phyloP scores from a whole-genome alignment of 805 yeast species.

The Yarrowia divulgata region DNA sequence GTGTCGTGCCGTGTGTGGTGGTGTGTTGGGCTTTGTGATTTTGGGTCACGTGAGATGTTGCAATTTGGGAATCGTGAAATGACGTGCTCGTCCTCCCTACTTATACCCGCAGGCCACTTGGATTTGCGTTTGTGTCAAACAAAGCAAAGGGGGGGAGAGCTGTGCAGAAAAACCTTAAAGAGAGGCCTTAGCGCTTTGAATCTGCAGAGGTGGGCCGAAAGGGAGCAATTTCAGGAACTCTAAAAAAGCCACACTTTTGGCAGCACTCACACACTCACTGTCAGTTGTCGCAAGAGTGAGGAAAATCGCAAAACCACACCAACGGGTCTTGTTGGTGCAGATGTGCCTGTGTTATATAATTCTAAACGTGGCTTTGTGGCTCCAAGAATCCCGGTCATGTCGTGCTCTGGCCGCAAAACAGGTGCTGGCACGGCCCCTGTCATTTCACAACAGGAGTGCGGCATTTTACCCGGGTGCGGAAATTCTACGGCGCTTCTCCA shows the following conservation, averaged over 20 bases:
- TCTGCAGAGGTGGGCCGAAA: not conserved
- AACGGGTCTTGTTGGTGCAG: slow-evolving; percentile 6
- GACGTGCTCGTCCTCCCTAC: slow-evolving; percentile 37
- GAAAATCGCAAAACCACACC: not conserved
- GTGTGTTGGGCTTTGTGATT: not conserved
- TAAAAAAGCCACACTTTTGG: slow-evolving; percentile 35
- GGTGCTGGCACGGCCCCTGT: slow-evolving; percentile 5
- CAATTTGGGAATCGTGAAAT: slow-evolving; percentile 34
- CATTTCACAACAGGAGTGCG: not conserved
- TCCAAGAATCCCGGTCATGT: not conserved
- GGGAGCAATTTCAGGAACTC: slow-evolving; percentile 14
- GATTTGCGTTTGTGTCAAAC: slow-evolving; percentile 4
- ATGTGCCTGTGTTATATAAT: slow-evolving; percentile 22
- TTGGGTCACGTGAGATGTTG: slow-evolving; percentile 42
- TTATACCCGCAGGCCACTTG: slow-evolving; percentile 19
- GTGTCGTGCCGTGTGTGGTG: not conserved
- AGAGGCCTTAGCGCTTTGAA: not conserved
- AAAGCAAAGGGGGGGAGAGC: slow-evolving; percentile 2
- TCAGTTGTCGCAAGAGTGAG: not conserved
- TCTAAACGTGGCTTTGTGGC: slow-evolving; percentile 18
- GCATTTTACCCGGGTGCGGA: not conserved
- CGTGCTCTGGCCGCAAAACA: not conserved
- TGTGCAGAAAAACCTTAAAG: slow-evolving; percentile 17
- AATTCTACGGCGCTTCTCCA: not conserved
- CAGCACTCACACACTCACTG: too few relatives aligned